These are phyloP conservation scores for Tuber brumale DNA, from an alignment of 495 filamentous ascomycete species.

Conservation along the genomic window DNA sequence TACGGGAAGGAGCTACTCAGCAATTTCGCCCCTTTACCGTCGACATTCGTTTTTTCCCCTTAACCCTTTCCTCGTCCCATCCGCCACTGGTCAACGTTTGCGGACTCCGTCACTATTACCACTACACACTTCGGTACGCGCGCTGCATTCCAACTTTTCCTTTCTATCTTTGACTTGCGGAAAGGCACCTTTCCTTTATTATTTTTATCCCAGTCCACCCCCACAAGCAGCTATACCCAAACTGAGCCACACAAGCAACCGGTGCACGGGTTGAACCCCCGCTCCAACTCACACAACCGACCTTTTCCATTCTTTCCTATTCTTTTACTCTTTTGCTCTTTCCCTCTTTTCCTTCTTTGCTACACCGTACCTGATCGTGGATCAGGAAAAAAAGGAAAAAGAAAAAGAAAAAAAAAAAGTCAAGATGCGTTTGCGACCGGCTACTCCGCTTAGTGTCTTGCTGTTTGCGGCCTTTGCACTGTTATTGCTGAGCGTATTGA, in stretches of 20 bases:
- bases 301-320: not conserved
- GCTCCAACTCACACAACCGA: not conserved
- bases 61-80: not conserved
- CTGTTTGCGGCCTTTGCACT: slow-evolving; percentile 80
- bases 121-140: not conserved
- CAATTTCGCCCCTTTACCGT: not conserved
- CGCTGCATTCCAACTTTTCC: not conserved
- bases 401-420: not conserved
- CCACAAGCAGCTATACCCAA: not conserved
- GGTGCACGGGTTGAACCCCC: not conserved
- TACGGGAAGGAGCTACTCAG: not conserved
- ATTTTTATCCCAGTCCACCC: not conserved
- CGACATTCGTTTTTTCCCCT: not conserved
- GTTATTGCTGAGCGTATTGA: slow-evolving; percentile 78
- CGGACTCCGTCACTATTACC: slow-evolving; percentile 1
- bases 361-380: not conserved
- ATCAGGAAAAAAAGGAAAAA: not conserved
- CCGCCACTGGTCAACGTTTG: not conserved
- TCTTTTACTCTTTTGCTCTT: not conserved
- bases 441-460: slow-evolving; percentile 82
- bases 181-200: not conserved
- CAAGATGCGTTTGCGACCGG: slow-evolving; percentile 60
- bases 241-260: not conserved
- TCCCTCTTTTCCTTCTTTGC: not conserved
- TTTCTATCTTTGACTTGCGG: not conserved